A percentile compares a stretch with the other conserved stretches of the same genome.
Conservation (phyloP, 2,329 filamentous ascomycete species). For the Epichloe gansuensis region DNA sequence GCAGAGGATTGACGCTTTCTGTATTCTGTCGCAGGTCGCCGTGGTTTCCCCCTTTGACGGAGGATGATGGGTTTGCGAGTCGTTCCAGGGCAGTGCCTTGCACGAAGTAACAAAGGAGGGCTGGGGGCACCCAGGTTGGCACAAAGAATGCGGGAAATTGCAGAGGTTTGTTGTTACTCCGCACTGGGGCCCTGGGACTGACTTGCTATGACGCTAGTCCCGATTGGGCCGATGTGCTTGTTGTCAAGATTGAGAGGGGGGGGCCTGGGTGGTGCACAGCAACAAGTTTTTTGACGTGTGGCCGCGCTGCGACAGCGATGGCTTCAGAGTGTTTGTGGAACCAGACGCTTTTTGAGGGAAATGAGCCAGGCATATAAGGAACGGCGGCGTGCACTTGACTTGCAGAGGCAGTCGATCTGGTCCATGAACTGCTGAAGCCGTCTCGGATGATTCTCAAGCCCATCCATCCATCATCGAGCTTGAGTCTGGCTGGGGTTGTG, state of each 20-base stretch:
- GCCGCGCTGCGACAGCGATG: not conserved
- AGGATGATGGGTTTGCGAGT: conserved; percentile 4
- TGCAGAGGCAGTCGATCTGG: too few species aligned
- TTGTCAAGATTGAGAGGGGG: not conserved
- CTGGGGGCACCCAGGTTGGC: conserved; percentile 6
- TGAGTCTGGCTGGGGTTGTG: too few species aligned
- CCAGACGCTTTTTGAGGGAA: not conserved
- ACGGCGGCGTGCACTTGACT: too few species aligned
- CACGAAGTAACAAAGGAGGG: conserved; percentile 6
- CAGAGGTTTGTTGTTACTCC: conserved; percentile 18
- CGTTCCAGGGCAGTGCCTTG: not conserved
- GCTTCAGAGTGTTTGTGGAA: not conserved
- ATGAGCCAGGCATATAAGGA: not conserved
- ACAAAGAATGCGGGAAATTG: conserved; percentile 25
- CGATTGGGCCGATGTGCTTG: not conserved
- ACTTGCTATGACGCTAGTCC: conserved; percentile 12
- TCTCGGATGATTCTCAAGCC: too few species aligned
- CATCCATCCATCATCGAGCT: too few species aligned
- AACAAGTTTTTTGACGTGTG: not conserved
- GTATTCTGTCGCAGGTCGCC: conserved; percentile 4
- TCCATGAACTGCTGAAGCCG: too few species aligned
- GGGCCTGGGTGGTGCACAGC: conserved; percentile 2
- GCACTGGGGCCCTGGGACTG: conserved; percentile 5
- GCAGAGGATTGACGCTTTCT: conserved; percentile 2
- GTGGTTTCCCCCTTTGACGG: conserved; percentile 4